Evolutionary conservation across 345 rosid species (phyloP).

Genomic region (Acer yangbiense): DNA sequence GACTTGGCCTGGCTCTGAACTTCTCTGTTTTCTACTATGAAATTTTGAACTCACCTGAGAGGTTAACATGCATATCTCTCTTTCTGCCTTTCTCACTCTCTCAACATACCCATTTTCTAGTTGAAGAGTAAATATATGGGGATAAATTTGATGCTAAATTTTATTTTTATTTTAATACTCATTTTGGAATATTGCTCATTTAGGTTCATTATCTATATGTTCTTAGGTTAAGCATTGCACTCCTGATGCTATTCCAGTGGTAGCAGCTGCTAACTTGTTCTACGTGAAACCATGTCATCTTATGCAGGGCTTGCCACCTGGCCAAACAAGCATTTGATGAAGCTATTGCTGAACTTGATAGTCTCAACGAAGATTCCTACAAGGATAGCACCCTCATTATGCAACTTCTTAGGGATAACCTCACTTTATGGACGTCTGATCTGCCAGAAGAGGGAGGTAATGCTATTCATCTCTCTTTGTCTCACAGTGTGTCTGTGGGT

Average conservation of each 20-base stretch:
- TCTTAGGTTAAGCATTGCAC: conserved; percentile 8
- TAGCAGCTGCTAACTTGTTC: conserved; percentile 10
- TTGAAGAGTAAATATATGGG: background rate
- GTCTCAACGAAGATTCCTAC: conserved; percentile 85
- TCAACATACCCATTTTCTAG: background rate
- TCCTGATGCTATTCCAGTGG: background rate
- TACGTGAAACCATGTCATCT: conserved; percentile 13
- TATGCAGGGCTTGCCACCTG: conserved; percentile 74
- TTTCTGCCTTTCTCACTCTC: background rate
- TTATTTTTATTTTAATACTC: background rate
- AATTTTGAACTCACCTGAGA: conserved; percentile 81
- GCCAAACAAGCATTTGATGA: conserved; percentile 92
- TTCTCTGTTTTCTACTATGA: conserved; percentile 89
- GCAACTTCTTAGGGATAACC: conserved; percentile 93
- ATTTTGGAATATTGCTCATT: background rate
- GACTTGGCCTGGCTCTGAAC: conserved; percentile 84
- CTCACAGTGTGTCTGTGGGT: background rate
- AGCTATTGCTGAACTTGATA: conserved; percentile 83
- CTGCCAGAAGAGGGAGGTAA: conserved; percentile 84
- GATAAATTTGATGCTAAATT: background rate
- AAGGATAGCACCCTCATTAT: conserved; percentile 88
- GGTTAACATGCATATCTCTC: conserved; percentile 37
- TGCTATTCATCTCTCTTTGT: background rate
- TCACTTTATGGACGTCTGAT: conserved; percentile 84
- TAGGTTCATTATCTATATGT: background rate